Percentiles rank a stretch among this genome's conserved stretches.
Evolutionary conservation across 352 stramenopile species (phyloP).

Genomic region (Phytophthora sp.): DNA sequence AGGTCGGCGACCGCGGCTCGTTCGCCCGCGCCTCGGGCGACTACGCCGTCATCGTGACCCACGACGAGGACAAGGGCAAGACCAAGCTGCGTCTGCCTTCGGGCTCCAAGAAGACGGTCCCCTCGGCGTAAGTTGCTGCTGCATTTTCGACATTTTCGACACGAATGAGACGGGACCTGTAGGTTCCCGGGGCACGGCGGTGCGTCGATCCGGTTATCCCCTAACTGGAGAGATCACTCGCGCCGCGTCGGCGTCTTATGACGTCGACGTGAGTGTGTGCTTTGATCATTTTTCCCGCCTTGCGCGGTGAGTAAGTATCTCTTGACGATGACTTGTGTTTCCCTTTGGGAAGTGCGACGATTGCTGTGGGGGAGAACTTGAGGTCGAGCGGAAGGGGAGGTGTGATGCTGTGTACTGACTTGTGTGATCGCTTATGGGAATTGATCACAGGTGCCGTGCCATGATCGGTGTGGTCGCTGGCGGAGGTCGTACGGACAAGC

Average conservation of each 20-base stretch:
- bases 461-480: conserved; percentile 98
- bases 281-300: conserved; percentile 60
- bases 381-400: background rate
- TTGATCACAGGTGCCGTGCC: conserved; percentile 88
- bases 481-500: conserved; percentile 99
- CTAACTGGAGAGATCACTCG: conserved; percentile 20
- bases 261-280: conserved; percentile 40
- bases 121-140: conserved; percentile 85
- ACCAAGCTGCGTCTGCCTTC: conserved; percentile 96
- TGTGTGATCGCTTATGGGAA: conserved; percentile 28
- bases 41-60: conserved; percentile 98
- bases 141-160: conserved; percentile 14
- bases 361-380: too few relatives aligned
- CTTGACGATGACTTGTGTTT: conserved; percentile 19
- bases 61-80: conserved; percentile 99
- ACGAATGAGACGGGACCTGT: conserved; percentile 34
- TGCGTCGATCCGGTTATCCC: conserved; percentile 14
- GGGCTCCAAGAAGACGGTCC: conserved; percentile 97
- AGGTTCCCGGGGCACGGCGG: conserved; percentile 43
- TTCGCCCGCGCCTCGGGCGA: conserved; percentile 97
- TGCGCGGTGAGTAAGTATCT: conserved; percentile 89
- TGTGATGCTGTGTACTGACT: conserved; percentile 37
- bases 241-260: conserved; percentile 20
- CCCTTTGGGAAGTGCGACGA: background rate
- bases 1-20: conserved; percentile 95